Percentiles rank a stretch among this genome's conserved stretches.
These are phyloP conservation scores for Collybia sp. DNA, from an alignment of 768 basidiomycete genomes.

Conservation along the genomic window DNA sequence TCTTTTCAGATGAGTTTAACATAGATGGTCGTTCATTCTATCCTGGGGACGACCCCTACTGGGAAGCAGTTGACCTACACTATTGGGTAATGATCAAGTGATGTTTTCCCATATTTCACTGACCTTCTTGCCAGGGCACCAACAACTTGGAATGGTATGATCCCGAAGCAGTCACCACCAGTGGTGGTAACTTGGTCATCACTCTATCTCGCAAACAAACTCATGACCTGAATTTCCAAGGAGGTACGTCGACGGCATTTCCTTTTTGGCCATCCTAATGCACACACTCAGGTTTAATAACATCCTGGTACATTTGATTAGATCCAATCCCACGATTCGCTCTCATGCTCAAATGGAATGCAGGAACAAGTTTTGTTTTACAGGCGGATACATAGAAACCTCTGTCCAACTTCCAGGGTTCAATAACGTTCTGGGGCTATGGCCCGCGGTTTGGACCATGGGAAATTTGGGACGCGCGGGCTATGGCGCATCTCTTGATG, in stretches of 20 bases:
- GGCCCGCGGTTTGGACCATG: constrained; percentile 84
- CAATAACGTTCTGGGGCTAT: constrained; percentile 59
- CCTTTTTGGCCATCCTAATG: constrained; percentile 16
- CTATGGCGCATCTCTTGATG: constrained; percentile 81
- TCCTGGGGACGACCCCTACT: constrained; percentile 81
- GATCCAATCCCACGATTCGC: too few relatives aligned
- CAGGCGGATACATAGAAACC: constrained; percentile 71
- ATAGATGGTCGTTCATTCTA: constrained; percentile 69
- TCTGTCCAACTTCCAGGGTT: constrained; percentile 62
- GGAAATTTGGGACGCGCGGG: constrained; percentile 72
- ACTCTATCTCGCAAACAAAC: constrained; percentile 59
- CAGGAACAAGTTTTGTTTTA: constrained; percentile 90
- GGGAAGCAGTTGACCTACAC: constrained; percentile 76
- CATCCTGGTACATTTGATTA: constrained; percentile 29
- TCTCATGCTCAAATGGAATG: too few relatives aligned
- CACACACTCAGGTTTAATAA: constrained; percentile 35
- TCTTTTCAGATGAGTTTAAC: constrained; percentile 82
- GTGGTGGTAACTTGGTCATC: constrained; percentile 68
- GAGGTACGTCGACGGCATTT: constrained; percentile 36
- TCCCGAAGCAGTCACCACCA: constrained; percentile 73
- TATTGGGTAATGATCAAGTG: constrained; percentile 51
- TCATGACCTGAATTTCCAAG: constrained; percentile 68
- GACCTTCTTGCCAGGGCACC: constrained; percentile 36
- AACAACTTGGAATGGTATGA: constrained; percentile 85
- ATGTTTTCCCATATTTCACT: neutral